Evolutionary conservation across 106 monocot species (phyloP).

Genomic region (Alisma plantagoaquatica): DNA sequence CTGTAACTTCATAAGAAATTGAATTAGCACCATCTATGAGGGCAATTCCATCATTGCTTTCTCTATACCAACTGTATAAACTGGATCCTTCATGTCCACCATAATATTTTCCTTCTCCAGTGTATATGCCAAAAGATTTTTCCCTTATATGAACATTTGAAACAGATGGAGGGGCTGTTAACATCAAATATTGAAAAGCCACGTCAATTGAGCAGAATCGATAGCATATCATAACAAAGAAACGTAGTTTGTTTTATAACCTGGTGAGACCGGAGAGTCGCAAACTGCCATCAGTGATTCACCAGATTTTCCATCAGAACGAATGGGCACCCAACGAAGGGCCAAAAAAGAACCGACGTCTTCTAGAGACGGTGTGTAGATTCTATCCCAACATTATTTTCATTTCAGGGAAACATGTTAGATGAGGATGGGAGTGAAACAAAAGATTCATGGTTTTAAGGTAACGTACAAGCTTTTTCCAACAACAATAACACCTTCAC

Average conservation of each 20-base stretch:
- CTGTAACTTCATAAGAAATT: conserved; percentile 60
- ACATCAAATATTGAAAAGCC: not conserved
- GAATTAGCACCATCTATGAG: conserved; percentile 65
- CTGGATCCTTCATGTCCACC: conserved; percentile 94
- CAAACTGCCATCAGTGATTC: conserved; percentile 50
- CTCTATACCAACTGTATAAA: conserved; percentile 85
- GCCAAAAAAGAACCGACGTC: conserved; percentile 76
- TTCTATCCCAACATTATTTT: conserved; percentile 47
- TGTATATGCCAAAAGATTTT: conserved; percentile 30
- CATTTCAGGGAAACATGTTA: too few species aligned
- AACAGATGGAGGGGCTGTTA: conserved; percentile 65
- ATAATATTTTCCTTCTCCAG: conserved; percentile 83
- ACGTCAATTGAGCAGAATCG: not conserved
- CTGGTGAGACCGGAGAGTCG: conserved; percentile 68
- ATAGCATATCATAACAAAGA: too few species aligned
- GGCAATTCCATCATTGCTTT: conserved; percentile 63
- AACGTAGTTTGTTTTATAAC: too few species aligned
- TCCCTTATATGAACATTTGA: conserved; percentile 57
- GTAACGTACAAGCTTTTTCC: conserved; percentile 65
- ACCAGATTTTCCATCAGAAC: conserved; percentile 74
- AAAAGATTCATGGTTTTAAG: too few species aligned
- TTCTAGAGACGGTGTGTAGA: conserved; percentile 69
- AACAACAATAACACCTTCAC: conserved; percentile 34
- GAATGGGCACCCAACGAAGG: conserved; percentile 79
- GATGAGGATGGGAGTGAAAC: too few species aligned